Base-by-base conservation (phyloP, 495 filamentous ascomycete species). In the Ramalina intermedia region DNA sequence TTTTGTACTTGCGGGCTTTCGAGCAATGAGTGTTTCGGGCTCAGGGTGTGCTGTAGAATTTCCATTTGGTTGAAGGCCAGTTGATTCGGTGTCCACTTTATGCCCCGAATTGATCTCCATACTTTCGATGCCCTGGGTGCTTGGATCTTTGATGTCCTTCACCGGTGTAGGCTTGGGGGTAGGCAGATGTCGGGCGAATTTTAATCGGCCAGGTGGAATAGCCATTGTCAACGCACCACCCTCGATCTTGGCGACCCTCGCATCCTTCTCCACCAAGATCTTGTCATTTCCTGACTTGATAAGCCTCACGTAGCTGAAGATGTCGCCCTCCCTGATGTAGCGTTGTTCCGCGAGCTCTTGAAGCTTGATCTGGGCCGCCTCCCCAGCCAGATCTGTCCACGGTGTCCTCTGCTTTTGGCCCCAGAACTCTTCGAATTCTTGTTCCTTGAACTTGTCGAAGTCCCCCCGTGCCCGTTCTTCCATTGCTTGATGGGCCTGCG, bases 391-490 rank as follows among this genome's bases (percentile, higher is more conserved):
- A n/a, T 65, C 50, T 12, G 38, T 46, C 20, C 48, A 59, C 26
- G 59, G 57, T 20, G 69, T 51, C 47, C 66, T 74, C 59, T 80
- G 72, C 46, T 81, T 76, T 48, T 83, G 73, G 0, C 74, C 80
- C 84, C 84, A 94, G 48, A 77, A 81, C 33, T 73, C 62, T 63
- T 87, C 78, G 35, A 79, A 83, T 37, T 82, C 70, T 4, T 67
- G 54, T 43, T 78, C 74, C 58, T 86, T 80, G 60, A 75, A 84
- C 6, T 72, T 63, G 51, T 90, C 79, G 54, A 82, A 90, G 17
- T 73, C 66, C n/a, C 87, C 85, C 2, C 68, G 61, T n/a, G 66
- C 63, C 41, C 85, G 74, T 55, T 77, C 66, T 47, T 70, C 57
- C 58, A 80, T 73, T 6, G 85, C 84, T 38, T 66, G 54, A 55